Evolutionary conservation across 768 basidiomycete species (phyloP).

Genomic region (Naganishia kalamii): DNA sequence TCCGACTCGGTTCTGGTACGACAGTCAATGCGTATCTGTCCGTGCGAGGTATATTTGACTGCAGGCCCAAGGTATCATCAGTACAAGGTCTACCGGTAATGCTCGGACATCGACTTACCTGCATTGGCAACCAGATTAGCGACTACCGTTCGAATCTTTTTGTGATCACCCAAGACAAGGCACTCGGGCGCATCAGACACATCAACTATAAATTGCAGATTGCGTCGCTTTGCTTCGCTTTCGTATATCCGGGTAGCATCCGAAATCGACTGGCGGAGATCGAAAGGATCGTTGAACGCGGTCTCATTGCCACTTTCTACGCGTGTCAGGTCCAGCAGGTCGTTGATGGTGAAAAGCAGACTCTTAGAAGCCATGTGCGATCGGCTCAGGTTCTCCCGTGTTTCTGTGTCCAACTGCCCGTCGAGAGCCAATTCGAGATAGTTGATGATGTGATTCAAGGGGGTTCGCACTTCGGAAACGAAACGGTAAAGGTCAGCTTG

Average conservation of each 20-base stretch:
- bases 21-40: slow-evolving; percentile 60
- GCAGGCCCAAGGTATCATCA: slow-evolving; percentile 6
- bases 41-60: slow-evolving; percentile 68
- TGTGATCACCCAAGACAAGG: slow-evolving; percentile 62
- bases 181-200: slow-evolving; percentile 54
- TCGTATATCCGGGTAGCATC: slow-evolving; percentile 61
- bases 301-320: slow-evolving; percentile 69
- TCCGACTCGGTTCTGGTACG: slow-evolving; percentile 53
- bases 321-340: slow-evolving; percentile 70
- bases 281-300: slow-evolving; percentile 69
- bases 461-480: slow-evolving; percentile 58
- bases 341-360: slow-evolving; percentile 74
- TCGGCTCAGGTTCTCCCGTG: slow-evolving; percentile 64
- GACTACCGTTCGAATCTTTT: slow-evolving; percentile 68
- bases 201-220: slow-evolving; percentile 58
- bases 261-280: slow-evolving; percentile 57
- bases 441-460: slow-evolving; percentile 79
- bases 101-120: slow-evolving; percentile 48
- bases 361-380: slow-evolving; percentile 74
- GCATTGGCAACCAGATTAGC: slow-evolving; percentile 73
- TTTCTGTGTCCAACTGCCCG: slow-evolving; percentile 65
- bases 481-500: not conserved
- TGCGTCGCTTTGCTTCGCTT: slow-evolving; percentile 61
- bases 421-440: slow-evolving; percentile 76
- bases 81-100: not conserved